Evolutionary conservation across 2,329 filamentous ascomycete species (phyloP), one percentile per base, ranked within the genome.

Genomic region (Pestalotiopsis fici): DNA sequence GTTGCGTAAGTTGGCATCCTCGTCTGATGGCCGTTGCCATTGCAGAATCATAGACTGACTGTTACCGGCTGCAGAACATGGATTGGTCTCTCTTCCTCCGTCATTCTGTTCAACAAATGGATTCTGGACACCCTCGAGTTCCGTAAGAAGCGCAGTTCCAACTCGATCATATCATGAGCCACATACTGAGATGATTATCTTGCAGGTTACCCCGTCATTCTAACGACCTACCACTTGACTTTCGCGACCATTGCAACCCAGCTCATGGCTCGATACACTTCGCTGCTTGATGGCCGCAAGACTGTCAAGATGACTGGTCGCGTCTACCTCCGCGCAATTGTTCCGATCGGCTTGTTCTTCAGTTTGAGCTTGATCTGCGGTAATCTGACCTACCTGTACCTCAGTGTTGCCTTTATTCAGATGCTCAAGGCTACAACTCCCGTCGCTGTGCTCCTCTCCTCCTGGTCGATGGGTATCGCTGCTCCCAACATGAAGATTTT

Each of bases 81-180:
- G 96, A 98, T 99, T 78, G 85, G 90, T 68, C 87, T 98, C 80
- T 97, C 93, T 77, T 97, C 94, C 56, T 93, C 92, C 75, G 94
- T 98, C 78, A 99, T 99, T 79, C 86, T 99, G 70, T 98, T 98
- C 91, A 98, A 99, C 90, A 99, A 99, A 89, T 97, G 93, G 90
- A 94, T 99, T 76, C 88, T 98, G 70, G 91, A 95, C 76, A 95
- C 91, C 50, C 87, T 91, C 70, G 87, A 93, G 71, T 98, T 98
- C 85, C 88, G 91, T 93, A 87, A 85, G 90, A 79, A 71, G 43
- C 60, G 56, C 65, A 64, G 43, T 59, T 55, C 64, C 2, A 35
- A 21, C 28, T 15, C 23, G 64, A 28, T 50, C 31, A 54, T 15
- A 69, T 50, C 4, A n/a, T 50, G 50, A 47, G 70, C 31, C 47